phyloP scores from a whole-genome alignment of 257 asterid genomes.

The Nicotiana tomentosiformis region DNA sequence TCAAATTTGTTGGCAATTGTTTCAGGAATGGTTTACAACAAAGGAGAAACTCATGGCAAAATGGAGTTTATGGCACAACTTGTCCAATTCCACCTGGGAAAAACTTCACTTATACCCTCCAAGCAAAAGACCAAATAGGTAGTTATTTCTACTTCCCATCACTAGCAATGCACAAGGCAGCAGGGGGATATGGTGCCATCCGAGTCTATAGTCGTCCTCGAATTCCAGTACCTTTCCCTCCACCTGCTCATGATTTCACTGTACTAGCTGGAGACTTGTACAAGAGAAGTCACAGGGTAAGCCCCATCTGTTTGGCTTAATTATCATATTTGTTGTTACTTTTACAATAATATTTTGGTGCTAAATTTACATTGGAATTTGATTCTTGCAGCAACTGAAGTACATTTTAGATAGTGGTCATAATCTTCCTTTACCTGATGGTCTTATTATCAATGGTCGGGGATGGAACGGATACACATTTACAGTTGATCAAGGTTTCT shows the following conservation, averaged over 20 bases:
- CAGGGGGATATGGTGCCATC: conserved; percentile 87
- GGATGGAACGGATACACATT: conserved; percentile 92
- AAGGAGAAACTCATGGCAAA: conserved; percentile 96
- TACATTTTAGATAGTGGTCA: conserved; percentile 70
- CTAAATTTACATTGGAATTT: neutral
- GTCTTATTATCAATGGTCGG: conserved; percentile 83
- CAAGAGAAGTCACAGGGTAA: conserved; percentile 75
- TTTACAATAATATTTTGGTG: neutral
- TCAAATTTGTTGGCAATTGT: neutral
- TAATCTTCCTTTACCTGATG: conserved; percentile 87
- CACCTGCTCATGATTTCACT: conserved; percentile 68
- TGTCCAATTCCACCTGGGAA: conserved; percentile 83
- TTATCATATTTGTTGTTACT: neutral
- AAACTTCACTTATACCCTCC: conserved; percentile 77
- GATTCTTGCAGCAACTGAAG: conserved; percentile 59
- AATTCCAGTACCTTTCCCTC: conserved; percentile 84
- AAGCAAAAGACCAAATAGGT: conserved; percentile 94
- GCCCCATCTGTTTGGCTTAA: conserved; percentile 10
- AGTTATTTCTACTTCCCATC: conserved; percentile 90
- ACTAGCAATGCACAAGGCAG: conserved; percentile 74
- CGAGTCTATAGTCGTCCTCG: conserved; percentile 75
- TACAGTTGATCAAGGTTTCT: conserved; percentile 66
- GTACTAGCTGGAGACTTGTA: conserved; percentile 91
- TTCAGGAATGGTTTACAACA: conserved; percentile 91
- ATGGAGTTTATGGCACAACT: conserved; percentile 71